Conservation (phyloP, 2,329 filamentous ascomycete species). For the Nemania abortiva region DNA sequence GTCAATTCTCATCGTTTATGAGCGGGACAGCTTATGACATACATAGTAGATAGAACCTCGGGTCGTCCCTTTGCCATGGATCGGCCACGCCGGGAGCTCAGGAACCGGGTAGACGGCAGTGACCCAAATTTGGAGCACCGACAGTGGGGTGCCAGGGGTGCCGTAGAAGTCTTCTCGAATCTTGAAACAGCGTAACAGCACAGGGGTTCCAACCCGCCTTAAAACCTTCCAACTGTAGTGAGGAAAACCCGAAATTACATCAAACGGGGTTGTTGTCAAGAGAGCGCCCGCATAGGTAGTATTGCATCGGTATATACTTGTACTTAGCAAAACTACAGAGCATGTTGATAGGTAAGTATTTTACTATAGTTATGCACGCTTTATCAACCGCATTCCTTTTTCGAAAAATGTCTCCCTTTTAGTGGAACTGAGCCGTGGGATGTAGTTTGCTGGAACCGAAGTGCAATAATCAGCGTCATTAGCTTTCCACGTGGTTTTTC, state of each 20-base stretch:
- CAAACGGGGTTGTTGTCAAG: constrained; percentile 2
- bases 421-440: background rate
- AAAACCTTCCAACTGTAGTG: constrained; percentile 2
- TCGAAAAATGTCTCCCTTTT: background rate
- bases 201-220: constrained; percentile 9
- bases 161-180: constrained; percentile 54
- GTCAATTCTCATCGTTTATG: background rate
- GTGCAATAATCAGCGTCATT: too few species aligned
- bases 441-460: too few species aligned
- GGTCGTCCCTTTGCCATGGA: constrained; percentile 8
- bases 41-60: background rate
- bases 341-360: too few species aligned
- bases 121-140: constrained; percentile 27
- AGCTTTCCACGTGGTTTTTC: too few species aligned
- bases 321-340: too few species aligned
- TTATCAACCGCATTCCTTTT: too few species aligned
- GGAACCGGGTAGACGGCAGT: constrained; percentile 21
- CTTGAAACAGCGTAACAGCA: constrained; percentile 30
- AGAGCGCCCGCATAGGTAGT: too few species aligned
- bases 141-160: constrained; percentile 35
- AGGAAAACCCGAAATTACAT: constrained; percentile 23
- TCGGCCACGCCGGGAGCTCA: constrained; percentile 31
- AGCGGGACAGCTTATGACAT: background rate
- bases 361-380: too few species aligned
- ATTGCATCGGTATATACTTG: too few species aligned